Percentiles rank a stretch among this genome's conserved stretches.
Conservation (phyloP, 1,139 yeast genomes). For the Wickerhamomyces sp. region DNA sequence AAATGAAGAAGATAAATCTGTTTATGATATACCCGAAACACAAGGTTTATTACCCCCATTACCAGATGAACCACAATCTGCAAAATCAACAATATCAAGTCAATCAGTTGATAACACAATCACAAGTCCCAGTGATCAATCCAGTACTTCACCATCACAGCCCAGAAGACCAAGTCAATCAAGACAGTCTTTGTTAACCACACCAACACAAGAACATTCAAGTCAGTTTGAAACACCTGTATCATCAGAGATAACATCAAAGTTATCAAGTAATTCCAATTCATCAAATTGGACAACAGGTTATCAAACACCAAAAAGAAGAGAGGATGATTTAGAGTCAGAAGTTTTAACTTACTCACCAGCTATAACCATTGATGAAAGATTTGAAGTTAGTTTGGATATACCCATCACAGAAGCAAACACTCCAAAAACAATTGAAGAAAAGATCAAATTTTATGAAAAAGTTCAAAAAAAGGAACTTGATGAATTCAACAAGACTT, state of each 20-base stretch:
- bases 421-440: slow-evolving; percentile 10
- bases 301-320: slow-evolving; percentile 3
- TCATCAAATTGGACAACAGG: neutral
- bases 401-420: slow-evolving; percentile 5
- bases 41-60: slow-evolving; percentile 14
- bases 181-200: neutral
- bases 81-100: neutral
- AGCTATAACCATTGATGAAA: slow-evolving; percentile 13
- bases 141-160: neutral
- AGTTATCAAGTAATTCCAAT: neutral
- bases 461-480: slow-evolving; percentile 12
- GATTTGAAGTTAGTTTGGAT: slow-evolving; percentile 14
- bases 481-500: slow-evolving; percentile 12
- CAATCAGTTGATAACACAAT: neutral
- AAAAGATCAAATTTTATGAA: slow-evolving; percentile 11
- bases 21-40: slow-evolving; percentile 8
- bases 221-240: slow-evolving; percentile 3
- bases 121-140: neutral
- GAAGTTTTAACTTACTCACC: slow-evolving; percentile 11
- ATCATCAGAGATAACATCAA: slow-evolving; percentile 1
- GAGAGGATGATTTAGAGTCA: neutral
- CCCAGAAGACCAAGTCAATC: neutral
- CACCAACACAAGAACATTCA: slow-evolving; percentile 1
- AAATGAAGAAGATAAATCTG: neutral
- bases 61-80: slow-evolving; percentile 6